These are phyloP conservation scores for Cardiospermum halicacabum DNA, from an alignment of 345 rosid genomes.

Conservation along the genomic window DNA sequence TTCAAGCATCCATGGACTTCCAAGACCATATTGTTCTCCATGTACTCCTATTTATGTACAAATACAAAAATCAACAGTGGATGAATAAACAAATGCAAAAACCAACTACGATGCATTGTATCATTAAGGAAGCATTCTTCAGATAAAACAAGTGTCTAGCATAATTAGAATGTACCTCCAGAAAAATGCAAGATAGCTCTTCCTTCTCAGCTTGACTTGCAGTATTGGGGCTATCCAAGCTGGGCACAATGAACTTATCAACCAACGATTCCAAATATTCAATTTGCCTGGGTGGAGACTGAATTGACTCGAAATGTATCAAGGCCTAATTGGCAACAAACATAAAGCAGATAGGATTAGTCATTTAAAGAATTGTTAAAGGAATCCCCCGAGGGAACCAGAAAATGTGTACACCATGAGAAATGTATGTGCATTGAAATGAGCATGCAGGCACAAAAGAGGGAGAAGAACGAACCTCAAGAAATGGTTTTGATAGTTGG, in stretches of 20 bases:
- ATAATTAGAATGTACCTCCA: slow-evolving; percentile 63
- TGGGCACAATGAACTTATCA: slow-evolving; percentile 59
- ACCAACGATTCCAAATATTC: slow-evolving; percentile 68
- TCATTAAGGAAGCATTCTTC: background rate
- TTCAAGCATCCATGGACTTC: background rate
- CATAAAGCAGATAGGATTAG: slow-evolving; percentile 15
- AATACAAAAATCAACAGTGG: background rate
- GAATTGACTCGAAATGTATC: slow-evolving; percentile 69
- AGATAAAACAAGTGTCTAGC: background rate
- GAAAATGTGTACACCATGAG: background rate
- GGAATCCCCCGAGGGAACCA: background rate
- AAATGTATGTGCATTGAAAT: background rate
- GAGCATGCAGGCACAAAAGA: no score
- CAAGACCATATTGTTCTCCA: background rate
- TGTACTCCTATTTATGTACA: background rate
- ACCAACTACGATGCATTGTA: background rate
- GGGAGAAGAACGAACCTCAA: slow-evolving; percentile 47
- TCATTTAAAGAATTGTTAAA: background rate
- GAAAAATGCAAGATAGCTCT: slow-evolving; percentile 75
- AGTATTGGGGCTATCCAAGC: slow-evolving; percentile 39
- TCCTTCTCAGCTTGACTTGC: slow-evolving; percentile 71
- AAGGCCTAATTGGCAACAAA: slow-evolving; percentile 39
- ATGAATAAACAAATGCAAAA: background rate
- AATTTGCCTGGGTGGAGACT: slow-evolving; percentile 60
- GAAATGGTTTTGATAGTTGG: slow-evolving; percentile 69